A percentile compares a stretch with the other conserved stretches of the same genome.
These are phyloP conservation scores for Saccharomycopsis crataegensis DNA, from an alignment of 1,139 yeast species.

Conservation along the genomic window DNA sequence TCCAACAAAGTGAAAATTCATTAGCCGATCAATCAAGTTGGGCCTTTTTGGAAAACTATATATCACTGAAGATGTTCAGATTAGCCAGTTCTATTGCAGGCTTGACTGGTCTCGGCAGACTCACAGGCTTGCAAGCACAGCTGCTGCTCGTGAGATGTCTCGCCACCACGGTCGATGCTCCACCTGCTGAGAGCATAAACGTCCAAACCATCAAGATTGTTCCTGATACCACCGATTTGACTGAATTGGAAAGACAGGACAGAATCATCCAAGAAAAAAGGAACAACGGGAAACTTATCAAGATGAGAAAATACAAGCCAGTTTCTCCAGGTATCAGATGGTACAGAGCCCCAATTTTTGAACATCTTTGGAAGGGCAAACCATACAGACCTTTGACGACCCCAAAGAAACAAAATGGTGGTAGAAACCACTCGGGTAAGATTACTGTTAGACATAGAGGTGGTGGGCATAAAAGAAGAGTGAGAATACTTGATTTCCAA, in stretches of 20 bases:
- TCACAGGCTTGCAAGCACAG: no score
- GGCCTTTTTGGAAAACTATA: no score
- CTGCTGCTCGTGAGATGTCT: not conserved
- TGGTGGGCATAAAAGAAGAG: constrained; percentile 91
- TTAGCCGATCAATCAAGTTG: no score
- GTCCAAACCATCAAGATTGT: constrained; percentile 28
- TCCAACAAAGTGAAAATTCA: no score
- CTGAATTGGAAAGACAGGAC: constrained; percentile 78
- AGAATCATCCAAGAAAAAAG: constrained; percentile 63
- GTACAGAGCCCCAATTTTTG: constrained; percentile 82
- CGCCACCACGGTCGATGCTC: not conserved
- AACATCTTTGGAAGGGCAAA: constrained; percentile 78
- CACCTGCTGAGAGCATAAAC: constrained; percentile 1
- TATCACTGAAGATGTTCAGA: no score
- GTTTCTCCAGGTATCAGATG: constrained; percentile 86
- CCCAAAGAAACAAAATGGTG: constrained; percentile 68
- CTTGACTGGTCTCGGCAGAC: no score
- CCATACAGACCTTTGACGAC: constrained; percentile 74
- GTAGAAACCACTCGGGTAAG: constrained; percentile 84
- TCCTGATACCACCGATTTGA: constrained; percentile 39
- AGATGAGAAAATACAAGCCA: constrained; percentile 70
- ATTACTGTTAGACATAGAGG: constrained; percentile 94
- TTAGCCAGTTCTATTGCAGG: no score
- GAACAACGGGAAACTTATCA: constrained; percentile 61
- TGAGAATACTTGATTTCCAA: constrained; percentile 72